Conservation (phyloP, 163 green algal species). For the Prototheca stagnorum region DNA sequence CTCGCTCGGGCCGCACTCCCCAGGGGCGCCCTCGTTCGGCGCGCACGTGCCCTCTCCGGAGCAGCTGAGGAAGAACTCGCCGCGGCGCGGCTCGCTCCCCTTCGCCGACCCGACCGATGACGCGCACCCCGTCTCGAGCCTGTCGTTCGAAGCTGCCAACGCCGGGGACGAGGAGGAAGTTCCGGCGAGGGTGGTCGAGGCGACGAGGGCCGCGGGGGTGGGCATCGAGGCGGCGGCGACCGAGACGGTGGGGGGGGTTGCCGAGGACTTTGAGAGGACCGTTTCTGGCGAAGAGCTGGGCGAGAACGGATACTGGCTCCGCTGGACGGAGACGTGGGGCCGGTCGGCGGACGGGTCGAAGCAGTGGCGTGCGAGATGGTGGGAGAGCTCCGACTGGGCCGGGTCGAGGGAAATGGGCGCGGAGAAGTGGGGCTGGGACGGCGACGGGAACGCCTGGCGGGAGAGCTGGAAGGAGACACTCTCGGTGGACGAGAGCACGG, state of each 20-base stretch:
- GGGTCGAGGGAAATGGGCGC: constrained; percentile 86
- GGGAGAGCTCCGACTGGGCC: constrained; percentile 73
- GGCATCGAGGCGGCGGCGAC: background rate
- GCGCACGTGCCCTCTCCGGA: too few species aligned
- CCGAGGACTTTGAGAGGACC: background rate
- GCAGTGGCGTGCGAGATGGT: constrained; percentile 87
- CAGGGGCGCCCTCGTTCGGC: too few species aligned
- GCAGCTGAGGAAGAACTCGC: too few species aligned
- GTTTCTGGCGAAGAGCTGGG: constrained; percentile 33
- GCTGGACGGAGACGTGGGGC: constrained; percentile 44
- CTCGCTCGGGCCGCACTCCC: too few species aligned
- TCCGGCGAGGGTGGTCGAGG: background rate
- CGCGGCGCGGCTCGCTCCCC: too few species aligned
- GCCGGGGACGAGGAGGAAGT: too few species aligned
- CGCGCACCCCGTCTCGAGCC: too few species aligned
- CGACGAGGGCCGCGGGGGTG: background rate
- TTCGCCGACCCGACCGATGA: too few species aligned
- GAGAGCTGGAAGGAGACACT: constrained; percentile 52
- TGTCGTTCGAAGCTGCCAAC: too few species aligned
- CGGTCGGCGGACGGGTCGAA: constrained; percentile 22
- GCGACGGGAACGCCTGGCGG: constrained; percentile 42
- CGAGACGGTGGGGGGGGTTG: background rate
- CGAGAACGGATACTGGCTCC: constrained; percentile 51
- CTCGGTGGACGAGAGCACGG: constrained; percentile 22
- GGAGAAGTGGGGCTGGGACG: constrained; percentile 59